These are phyloP conservation scores for Xylariaceae sp. DNA, from an alignment of 2,329 filamentous ascomycete species.

Conservation along the genomic window DNA sequence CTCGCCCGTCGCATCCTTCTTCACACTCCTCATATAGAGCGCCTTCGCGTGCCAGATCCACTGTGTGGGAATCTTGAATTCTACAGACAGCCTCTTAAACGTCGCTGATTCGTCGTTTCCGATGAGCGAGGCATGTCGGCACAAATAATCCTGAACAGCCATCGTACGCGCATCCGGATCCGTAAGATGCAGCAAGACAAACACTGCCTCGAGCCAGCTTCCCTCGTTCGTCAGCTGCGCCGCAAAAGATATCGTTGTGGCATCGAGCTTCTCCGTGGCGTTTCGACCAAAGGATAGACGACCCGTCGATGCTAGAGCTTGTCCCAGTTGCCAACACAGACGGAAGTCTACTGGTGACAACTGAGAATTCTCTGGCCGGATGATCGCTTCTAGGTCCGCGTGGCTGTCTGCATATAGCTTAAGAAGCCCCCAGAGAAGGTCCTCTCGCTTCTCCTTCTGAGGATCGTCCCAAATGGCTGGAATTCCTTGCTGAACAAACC, in stretches of 20 bases:
- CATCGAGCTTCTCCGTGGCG: constrained; percentile 57
- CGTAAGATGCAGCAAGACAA: constrained; percentile 72
- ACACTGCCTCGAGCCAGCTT: constrained; percentile 66
- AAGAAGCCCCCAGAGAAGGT: constrained; percentile 81
- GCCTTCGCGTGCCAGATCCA: constrained; percentile 91
- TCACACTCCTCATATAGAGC: constrained; percentile 69
- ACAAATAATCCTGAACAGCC: constrained; percentile 67
- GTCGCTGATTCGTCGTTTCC: constrained; percentile 51
- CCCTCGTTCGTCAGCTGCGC: constrained; percentile 58
- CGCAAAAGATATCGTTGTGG: constrained; percentile 60
- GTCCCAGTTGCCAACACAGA: constrained; percentile 79
- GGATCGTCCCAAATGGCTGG: constrained; percentile 56
- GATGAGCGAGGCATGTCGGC: constrained; percentile 64
- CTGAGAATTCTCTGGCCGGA: constrained; percentile 72
- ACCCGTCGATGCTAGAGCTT: constrained; percentile 52
- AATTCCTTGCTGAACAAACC: constrained; percentile 59
- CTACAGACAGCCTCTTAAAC: constrained; percentile 56
- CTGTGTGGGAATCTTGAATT: constrained; percentile 63
- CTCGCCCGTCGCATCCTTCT: constrained; percentile 63
- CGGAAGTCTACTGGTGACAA: constrained; percentile 69
- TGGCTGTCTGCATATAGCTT: constrained; percentile 66
- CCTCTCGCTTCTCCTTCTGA: constrained; percentile 57
- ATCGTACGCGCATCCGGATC: constrained; percentile 56
- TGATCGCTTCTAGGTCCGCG: constrained; percentile 59
- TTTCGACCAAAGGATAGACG: constrained; percentile 49